Percentiles rank a stretch among this genome's conserved stretches.
These are phyloP conservation scores for Sphaerobolus stellatus DNA, from an alignment of 1,284 basidiomycete species.

Conservation along the genomic window DNA sequence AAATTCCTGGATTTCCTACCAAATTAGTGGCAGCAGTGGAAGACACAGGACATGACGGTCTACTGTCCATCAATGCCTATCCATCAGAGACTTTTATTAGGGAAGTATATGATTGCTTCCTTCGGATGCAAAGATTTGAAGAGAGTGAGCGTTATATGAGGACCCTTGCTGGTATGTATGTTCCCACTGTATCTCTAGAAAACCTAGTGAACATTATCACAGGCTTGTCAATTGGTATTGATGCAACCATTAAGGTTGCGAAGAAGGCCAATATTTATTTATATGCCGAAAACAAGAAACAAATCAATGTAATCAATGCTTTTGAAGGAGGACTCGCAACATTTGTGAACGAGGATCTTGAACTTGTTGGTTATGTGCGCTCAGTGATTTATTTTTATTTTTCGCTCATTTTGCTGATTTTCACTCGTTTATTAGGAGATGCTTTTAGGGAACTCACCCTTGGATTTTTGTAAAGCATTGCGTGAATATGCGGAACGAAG, in stretches of 20 bases:
- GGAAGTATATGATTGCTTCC: neutral
- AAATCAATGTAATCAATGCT: neutral
- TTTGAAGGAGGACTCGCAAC: constrained; percentile 4
- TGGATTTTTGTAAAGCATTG: neutral
- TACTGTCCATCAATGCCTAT: too few relatives aligned
- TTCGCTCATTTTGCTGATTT: neutral
- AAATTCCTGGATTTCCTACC: too few relatives aligned
- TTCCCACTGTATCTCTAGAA: neutral
- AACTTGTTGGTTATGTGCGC: neutral
- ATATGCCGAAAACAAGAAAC: neutral
- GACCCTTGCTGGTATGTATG: neutral
- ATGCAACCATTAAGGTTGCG: neutral
- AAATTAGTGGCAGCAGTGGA: too few relatives aligned
- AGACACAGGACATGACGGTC: neutral
- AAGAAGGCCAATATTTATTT: constrained; percentile 7
- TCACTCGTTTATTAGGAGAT: neutral
- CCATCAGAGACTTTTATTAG: neutral
- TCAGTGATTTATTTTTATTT: neutral
- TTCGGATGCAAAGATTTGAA: neutral
- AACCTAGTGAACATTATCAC: neutral
- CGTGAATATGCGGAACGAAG: constrained; percentile 1
- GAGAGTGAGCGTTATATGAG: constrained; percentile 1
- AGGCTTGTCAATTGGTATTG: neutral
- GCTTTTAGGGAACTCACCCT: neutral
- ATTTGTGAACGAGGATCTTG: constrained; percentile 1